phyloP scores from a whole-genome alignment of 345 rosid species.

The Eucalyptus polyanthemos region DNA sequence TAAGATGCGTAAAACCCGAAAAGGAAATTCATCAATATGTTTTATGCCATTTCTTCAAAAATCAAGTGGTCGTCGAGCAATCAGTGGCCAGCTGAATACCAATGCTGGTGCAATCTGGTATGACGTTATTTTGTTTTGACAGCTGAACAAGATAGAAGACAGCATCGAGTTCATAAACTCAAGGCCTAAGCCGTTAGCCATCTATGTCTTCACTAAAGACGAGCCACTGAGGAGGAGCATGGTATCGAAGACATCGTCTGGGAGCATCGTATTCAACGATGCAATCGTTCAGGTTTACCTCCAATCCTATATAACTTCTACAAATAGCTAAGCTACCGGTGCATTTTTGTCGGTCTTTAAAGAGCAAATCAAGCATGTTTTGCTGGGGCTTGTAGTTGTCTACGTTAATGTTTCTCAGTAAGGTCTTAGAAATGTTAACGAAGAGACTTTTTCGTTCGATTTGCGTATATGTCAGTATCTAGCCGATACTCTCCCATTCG shows the following conservation, averaged over 20 bases:
- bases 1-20: background rate
- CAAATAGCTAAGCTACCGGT: background rate
- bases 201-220: constrained; percentile 69
- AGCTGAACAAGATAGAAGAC: constrained; percentile 74
- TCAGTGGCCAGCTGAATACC: background rate
- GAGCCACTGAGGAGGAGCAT: constrained; percentile 16
- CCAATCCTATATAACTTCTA: background rate
- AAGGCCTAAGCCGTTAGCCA: constrained; percentile 62
- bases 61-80: background rate
- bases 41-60: background rate
- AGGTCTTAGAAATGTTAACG: background rate
- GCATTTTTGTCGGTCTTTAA: background rate
- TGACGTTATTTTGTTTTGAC: background rate
- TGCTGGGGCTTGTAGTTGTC: background rate
- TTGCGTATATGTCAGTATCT: constrained; percentile 15
- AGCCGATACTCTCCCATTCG: constrained; percentile 50
- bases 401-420: background rate
- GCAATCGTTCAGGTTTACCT: constrained; percentile 38
- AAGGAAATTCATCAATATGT: background rate
- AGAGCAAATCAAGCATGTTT: background rate
- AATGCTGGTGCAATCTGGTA: background rate
- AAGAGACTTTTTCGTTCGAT: background rate
- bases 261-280: constrained; percentile 53
- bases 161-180: constrained; percentile 40
- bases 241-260: constrained; percentile 50